Percentiles rank a stretch among this genome's conserved stretches.
phyloP scores from a whole-genome alignment of 371 early-diverging fungal species.

The Saksenaea oblongispora region DNA sequence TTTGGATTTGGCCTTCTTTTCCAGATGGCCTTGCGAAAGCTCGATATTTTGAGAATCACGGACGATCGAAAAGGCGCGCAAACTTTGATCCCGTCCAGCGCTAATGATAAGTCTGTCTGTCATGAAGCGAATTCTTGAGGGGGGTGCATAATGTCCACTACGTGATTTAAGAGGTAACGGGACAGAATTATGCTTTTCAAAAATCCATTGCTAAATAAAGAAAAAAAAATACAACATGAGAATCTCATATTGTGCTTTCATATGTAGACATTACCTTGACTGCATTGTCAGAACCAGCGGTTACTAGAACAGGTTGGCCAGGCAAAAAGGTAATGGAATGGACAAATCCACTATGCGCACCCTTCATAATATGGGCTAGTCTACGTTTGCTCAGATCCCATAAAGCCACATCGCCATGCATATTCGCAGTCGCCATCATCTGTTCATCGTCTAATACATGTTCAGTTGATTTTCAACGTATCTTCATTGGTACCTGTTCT shows the following conservation, averaged over 20 bases:
- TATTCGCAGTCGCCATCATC: conserved; percentile 87
- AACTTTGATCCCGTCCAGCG: conserved; percentile 81
- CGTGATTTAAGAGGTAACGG: conserved; percentile 82
- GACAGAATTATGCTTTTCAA: conserved; percentile 80
- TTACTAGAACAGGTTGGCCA: conserved; percentile 85
- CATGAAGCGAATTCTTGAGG: conserved; percentile 77
- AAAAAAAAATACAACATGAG: no score
- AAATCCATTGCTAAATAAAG: conserved; percentile 81
- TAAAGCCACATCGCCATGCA: conserved; percentile 85
- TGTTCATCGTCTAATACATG: conserved; percentile 64
- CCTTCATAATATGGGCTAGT: conserved; percentile 75
- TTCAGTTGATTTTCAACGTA: neutral
- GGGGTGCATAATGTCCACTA: conserved; percentile 87
- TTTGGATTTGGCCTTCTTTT: conserved; percentile 65
- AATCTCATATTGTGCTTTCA: neutral
- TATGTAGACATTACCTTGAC: conserved; percentile 64
- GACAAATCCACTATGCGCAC: conserved; percentile 81
- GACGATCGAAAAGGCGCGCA: conserved; percentile 81
- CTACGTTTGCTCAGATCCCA: conserved; percentile 89
- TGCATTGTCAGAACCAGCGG: conserved; percentile 89
- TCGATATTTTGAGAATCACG: conserved; percentile 84
- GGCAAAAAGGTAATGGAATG: conserved; percentile 76
- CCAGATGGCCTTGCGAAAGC: conserved; percentile 74
- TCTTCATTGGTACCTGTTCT: conserved; percentile 61
- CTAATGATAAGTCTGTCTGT: conserved; percentile 70